Base-by-base conservation (phyloP, 2,329 filamentous ascomycete genomes). In the Thermochaetoides dissita region DNA sequence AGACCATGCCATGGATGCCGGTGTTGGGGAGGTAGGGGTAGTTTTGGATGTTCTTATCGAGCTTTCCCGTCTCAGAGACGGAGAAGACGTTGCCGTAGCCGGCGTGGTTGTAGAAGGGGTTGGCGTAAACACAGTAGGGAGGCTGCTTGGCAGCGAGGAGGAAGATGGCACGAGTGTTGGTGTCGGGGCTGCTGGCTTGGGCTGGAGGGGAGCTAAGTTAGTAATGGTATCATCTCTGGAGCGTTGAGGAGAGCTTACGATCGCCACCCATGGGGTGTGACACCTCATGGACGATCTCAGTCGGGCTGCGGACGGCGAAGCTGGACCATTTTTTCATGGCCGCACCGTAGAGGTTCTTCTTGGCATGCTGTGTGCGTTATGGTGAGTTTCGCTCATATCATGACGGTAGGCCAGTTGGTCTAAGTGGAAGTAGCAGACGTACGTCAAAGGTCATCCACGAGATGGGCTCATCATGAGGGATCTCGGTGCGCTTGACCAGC, bases 311-410 rank as follows among this genome's bases (percentile, higher is more conserved):
- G 54, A 93, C 81, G 37, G 77, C 68, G 60, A 84, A 89, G 59
- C 81, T 87, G 39, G 81, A 81, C 84, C 85, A 94, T 60, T 87
- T 89, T 70, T 94, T 94, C 84, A 91, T 91, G 46, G 84, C 84
- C 3, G 86, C 80, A 54, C 86, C 86, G 60, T 94, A 94, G 46
- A 94, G 80, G 59, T 83, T 81, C 63, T 86, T 89, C 56, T 81
- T 83, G 47, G 72, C 67, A 63, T 93, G 84, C 80, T 89, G 56
- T 41, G 8, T 10, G 36, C 28, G 40, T 49, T 49, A 45, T 58
- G 45, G 50, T 35, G 31, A 24, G 3, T 29, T 9, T 30, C 24
- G 29, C 36, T 10, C 10, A 2, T 6, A 6, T 11, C 7, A 17
- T 34, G 36, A 3, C 10, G 28, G 17, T 6, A 10, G 34, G 9